These are phyloP conservation scores for Deinandra increscens DNA, from an alignment of 129 eudicot genomes.

Conservation along the genomic window DNA sequence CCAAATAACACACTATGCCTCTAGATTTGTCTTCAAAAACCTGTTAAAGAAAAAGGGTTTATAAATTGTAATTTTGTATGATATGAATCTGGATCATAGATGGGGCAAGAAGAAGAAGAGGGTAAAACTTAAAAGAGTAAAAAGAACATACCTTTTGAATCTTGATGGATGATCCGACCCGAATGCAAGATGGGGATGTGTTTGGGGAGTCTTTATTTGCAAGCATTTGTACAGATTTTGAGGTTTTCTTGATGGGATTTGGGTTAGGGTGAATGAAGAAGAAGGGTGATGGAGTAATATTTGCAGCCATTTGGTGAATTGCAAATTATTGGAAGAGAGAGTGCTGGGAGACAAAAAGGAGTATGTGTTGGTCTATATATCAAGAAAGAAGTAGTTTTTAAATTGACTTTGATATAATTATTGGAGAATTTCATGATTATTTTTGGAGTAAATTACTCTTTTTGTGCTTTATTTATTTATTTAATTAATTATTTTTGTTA, in stretches of 20 bases:
- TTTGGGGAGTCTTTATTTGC: slow-evolving; percentile 30
- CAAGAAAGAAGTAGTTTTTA: neutral
- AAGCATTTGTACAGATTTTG: slow-evolving; percentile 32
- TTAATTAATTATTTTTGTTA: no score
- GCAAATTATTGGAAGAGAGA: slow-evolving; percentile 10
- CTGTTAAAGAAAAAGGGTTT: slow-evolving; percentile 23
- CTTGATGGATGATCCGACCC: slow-evolving; percentile 47
- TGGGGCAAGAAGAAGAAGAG: neutral
- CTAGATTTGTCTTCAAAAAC: slow-evolving; percentile 65
- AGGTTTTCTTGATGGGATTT: slow-evolving; percentile 34
- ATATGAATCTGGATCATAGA: neutral
- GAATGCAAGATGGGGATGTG: slow-evolving; percentile 37
- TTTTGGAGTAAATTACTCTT: no score
- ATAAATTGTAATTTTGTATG: no score
- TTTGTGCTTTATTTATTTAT: no score
- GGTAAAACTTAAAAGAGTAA: neutral
- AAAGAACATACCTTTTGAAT: slow-evolving; percentile 33
- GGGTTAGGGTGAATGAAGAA: slow-evolving; percentile 19
- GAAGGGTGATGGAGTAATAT: slow-evolving; percentile 30
- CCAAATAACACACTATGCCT: slow-evolving; percentile 69
- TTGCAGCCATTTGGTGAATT: slow-evolving; percentile 26
- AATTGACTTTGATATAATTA: no score
- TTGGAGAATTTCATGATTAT: no score
- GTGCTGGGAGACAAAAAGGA: slow-evolving; percentile 24
- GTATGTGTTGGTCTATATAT: slow-evolving; percentile 20